These are phyloP conservation scores for Zelonia costaricensis DNA, from an alignment of 208 protist genomes.

Conservation along the genomic window DNA sequence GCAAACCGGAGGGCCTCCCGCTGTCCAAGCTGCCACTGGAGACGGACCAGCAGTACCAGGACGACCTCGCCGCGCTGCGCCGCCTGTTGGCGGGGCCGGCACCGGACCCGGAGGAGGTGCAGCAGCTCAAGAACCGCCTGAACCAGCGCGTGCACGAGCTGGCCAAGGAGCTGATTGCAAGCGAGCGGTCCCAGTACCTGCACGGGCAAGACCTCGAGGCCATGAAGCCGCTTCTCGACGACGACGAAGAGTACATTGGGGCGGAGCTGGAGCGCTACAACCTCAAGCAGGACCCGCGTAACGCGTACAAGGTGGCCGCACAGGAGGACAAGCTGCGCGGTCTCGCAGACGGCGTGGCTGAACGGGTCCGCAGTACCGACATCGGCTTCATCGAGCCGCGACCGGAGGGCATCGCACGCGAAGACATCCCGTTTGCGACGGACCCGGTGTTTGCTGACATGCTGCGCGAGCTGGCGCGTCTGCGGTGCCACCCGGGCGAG, in stretches of 20 bases:
- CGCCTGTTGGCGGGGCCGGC: slow-evolving; percentile 34
- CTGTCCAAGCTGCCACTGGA: slow-evolving; percentile 49
- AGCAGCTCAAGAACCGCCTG: slow-evolving; percentile 33
- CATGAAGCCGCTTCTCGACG: slow-evolving; percentile 57
- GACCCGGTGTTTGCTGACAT: slow-evolving; percentile 31
- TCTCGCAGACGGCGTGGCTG: slow-evolving; percentile 28
- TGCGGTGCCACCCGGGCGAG: slow-evolving; percentile 12
- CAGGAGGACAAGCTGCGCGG: slow-evolving; percentile 44
- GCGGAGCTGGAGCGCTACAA: slow-evolving; percentile 38
- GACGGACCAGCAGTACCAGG: slow-evolving; percentile 36
- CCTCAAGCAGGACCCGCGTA: slow-evolving; percentile 59
- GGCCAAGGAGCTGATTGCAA: slow-evolving; percentile 37
- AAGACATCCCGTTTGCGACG: slow-evolving; percentile 30
- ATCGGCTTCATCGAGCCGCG: slow-evolving; percentile 41
- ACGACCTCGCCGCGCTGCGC: slow-evolving; percentile 23
- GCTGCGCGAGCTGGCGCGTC: slow-evolving; percentile 23
- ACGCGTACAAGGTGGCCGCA: slow-evolving; percentile 39
- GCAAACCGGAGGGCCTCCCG: slow-evolving; percentile 29
- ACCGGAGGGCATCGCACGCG: slow-evolving; percentile 45
- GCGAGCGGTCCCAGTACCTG: slow-evolving; percentile 50
- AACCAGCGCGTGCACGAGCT: slow-evolving; percentile 46
- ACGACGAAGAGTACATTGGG: slow-evolving; percentile 44
- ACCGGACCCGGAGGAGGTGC: slow-evolving; percentile 33
- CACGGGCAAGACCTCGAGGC: slow-evolving; percentile 37
- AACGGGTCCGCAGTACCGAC: not conserved